Conservation (phyloP, 2,329 filamentous ascomycete genomes). For the Cladophialophora exuberans region DNA sequence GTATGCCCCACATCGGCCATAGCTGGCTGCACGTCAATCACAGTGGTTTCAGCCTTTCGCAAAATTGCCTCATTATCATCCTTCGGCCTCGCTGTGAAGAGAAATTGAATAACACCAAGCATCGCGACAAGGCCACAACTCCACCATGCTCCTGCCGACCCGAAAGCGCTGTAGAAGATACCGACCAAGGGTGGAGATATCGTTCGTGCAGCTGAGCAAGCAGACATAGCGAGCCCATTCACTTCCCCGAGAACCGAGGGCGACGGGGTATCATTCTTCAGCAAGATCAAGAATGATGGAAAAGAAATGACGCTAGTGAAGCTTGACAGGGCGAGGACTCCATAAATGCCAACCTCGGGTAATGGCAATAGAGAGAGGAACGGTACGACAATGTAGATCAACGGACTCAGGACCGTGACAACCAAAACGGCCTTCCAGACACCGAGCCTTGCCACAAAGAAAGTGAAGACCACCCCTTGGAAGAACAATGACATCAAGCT, state of each 20-base stretch:
- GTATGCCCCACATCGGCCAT: slow-evolving; percentile 13
- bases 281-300: slow-evolving; percentile 66
- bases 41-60: slow-evolving; percentile 3
- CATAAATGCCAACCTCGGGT: slow-evolving; percentile 60
- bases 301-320: slow-evolving; percentile 67
- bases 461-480: slow-evolving; percentile 64
- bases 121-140: slow-evolving; percentile 61
- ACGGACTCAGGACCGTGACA: slow-evolving; percentile 63
- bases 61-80: slow-evolving; percentile 22
- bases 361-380: slow-evolving; percentile 60
- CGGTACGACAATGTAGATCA: slow-evolving; percentile 65
- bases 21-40: slow-evolving; percentile 8
- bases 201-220: slow-evolving; percentile 68
- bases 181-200: slow-evolving; percentile 67
- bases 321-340: slow-evolving; percentile 61
- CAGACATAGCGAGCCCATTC: slow-evolving; percentile 68
- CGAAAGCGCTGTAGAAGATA: slow-evolving; percentile 65
- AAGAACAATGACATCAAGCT: slow-evolving; percentile 63
- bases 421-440: slow-evolving; percentile 63
- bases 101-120: slow-evolving; percentile 64
- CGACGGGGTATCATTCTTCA: slow-evolving; percentile 67
- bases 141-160: slow-evolving; percentile 66
- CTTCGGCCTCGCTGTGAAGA: slow-evolving; percentile 47
- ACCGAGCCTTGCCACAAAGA: slow-evolving; percentile 61
- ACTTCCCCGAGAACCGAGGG: slow-evolving; percentile 63